Conservation (phyloP, 2,329 filamentous ascomycete species). For the Phaeomoniella chlamydospora region DNA sequence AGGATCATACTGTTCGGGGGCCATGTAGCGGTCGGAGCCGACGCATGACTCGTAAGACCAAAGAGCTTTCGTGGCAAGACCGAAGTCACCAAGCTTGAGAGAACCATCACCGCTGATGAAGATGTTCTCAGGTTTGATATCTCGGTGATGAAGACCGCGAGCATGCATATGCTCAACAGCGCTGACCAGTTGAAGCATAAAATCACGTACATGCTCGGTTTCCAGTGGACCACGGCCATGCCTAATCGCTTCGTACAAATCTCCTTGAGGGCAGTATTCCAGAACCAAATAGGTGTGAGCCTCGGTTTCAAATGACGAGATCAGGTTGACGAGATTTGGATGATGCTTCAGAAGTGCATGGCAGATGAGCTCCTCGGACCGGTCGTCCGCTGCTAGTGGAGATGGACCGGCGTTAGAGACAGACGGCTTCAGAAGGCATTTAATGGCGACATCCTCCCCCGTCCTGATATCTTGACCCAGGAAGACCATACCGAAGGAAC, state of each 20-base stretch:
- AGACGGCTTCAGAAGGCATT: conserved; percentile 74
- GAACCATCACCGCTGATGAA: conserved; percentile 74
- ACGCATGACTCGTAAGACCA: conserved; percentile 91
- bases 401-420: conserved; percentile 49
- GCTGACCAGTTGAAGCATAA: conserved; percentile 89
- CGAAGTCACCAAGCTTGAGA: conserved; percentile 96
- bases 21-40: conserved; percentile 98
- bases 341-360: conserved; percentile 69
- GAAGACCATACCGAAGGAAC: conserved; percentile 98
- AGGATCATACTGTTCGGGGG: conserved; percentile 92
- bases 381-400: conserved; percentile 43
- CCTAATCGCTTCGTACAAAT: conserved; percentile 94
- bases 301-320: conserved; percentile 83
- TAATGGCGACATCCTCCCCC: conserved; percentile 76
- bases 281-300: conserved; percentile 83
- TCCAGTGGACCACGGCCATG: conserved; percentile 75
- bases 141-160: conserved; percentile 85
- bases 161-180: conserved; percentile 82
- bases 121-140: conserved; percentile 99
- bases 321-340: conserved; percentile 83
- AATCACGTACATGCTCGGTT: conserved; percentile 90
- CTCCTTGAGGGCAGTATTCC: conserved; percentile 88
- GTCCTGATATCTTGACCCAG: conserved; percentile 69
- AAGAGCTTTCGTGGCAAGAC: conserved; percentile 72
- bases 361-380: conserved; percentile 45